These are phyloP conservation scores for Pythium folliculosum DNA, from an alignment of 352 stramenopile species.

Conservation along the genomic window DNA sequence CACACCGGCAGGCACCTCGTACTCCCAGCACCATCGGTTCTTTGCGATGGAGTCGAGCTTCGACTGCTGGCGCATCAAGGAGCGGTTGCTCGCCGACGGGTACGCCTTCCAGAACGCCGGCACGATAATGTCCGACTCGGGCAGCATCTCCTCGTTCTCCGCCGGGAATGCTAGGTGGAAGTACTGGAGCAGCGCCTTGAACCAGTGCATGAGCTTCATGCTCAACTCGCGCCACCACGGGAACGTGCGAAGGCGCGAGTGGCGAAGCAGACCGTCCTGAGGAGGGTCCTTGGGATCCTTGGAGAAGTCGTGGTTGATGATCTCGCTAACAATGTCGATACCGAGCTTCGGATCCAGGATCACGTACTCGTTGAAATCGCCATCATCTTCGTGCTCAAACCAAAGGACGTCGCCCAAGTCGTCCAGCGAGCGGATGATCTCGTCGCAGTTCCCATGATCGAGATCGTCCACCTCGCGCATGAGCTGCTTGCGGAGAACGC, in stretches of 20 bases:
- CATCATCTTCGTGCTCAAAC: conserved; percentile 14
- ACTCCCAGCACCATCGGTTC: conserved; percentile 31
- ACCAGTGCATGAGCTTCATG: conserved; percentile 15
- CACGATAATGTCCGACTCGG: conserved; percentile 20
- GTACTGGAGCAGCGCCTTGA: conserved; percentile 34
- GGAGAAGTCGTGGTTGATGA: conserved; percentile 22
- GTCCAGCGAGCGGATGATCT: conserved; percentile 17
- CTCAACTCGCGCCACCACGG: conserved; percentile 25
- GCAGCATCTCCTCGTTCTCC: conserved; percentile 17
- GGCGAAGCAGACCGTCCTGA: conserved; percentile 7
- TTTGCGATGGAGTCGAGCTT: background rate
- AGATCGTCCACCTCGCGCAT: conserved; percentile 1
- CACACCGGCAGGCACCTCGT: conserved; percentile 22
- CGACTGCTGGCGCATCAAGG: background rate
- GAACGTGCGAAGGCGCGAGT: background rate
- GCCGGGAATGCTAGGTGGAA: conserved; percentile 27
- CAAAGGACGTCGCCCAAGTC: conserved; percentile 25
- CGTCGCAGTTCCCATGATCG: conserved; percentile 1
- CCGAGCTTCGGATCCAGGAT: conserved; percentile 29
- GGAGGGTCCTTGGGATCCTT: background rate
- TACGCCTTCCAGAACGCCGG: conserved; percentile 10
- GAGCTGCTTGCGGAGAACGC: conserved; percentile 6
- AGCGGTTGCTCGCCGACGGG: background rate
- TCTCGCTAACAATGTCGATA: conserved; percentile 29
- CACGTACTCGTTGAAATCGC: conserved; percentile 10